These are phyloP conservation scores for Primulina eburnea DNA, from an alignment of 257 asterid genomes.

Conservation along the genomic window DNA sequence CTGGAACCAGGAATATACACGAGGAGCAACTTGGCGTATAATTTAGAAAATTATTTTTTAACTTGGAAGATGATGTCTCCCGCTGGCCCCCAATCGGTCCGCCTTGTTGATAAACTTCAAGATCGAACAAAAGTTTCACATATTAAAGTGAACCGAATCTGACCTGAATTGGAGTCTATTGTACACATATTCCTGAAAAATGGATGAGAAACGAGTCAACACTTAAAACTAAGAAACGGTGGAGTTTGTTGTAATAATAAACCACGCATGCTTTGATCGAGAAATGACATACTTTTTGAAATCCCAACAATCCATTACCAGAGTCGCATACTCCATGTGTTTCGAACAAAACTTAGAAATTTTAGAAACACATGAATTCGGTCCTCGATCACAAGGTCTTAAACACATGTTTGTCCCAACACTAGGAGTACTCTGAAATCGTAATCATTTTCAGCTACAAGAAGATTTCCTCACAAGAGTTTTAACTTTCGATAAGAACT, in stretches of 20 bases:
- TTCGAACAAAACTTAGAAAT: too few species aligned
- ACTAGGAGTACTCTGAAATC: background rate
- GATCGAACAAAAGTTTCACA: background rate
- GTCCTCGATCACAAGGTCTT: background rate
- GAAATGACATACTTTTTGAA: background rate
- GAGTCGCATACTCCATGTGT: background rate
- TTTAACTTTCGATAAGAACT: background rate
- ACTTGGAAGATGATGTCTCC: background rate
- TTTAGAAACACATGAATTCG: background rate
- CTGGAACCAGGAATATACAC: too few species aligned
- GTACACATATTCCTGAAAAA: constrained; percentile 86
- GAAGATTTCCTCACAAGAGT: background rate
- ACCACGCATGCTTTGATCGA: background rate
- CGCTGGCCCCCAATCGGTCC: background rate
- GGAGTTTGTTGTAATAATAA: background rate
- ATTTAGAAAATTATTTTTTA: background rate
- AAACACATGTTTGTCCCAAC: background rate
- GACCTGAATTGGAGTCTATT: constrained; percentile 94
- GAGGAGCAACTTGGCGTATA: background rate
- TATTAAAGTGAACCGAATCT: constrained; percentile 13
- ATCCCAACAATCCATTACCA: too few species aligned
- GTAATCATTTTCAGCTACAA: background rate
- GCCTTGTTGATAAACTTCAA: background rate
- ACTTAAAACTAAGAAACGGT: background rate
- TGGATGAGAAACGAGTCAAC: constrained; percentile 12